Evolutionary conservation across 2,329 filamentous ascomycete genomes (phyloP).

Genomic region (Decorospora gaudefroyi): DNA sequence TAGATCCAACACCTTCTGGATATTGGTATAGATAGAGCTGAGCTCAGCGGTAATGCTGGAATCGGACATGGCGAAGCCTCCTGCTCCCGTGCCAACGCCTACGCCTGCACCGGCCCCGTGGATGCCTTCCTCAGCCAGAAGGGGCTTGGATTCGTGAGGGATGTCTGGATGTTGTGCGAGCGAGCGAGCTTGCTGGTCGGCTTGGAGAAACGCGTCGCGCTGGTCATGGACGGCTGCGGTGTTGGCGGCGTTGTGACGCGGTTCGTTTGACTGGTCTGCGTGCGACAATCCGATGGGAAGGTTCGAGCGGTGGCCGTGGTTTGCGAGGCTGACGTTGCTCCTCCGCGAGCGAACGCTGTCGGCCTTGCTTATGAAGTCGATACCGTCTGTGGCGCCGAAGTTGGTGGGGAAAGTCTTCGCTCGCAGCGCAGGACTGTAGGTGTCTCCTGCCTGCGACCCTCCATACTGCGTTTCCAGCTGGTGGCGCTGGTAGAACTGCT

Average conservation of each 20-base stretch:
- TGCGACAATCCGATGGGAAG: constrained; percentile 39
- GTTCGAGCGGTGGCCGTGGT: constrained; percentile 34
- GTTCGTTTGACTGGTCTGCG: constrained; percentile 37
- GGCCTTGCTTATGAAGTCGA: constrained; percentile 44
- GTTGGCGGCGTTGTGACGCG: constrained; percentile 23
- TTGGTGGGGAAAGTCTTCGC: constrained; percentile 53
- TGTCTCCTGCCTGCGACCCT: constrained; percentile 48
- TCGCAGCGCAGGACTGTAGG: constrained; percentile 50
- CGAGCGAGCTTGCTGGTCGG: constrained; percentile 55
- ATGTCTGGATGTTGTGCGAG: constrained; percentile 58
- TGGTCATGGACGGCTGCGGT: constrained; percentile 16
- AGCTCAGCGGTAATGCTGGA: constrained; percentile 83
- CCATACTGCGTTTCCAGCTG: constrained; percentile 64
- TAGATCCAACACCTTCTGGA: constrained; percentile 85
- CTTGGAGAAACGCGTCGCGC: constrained; percentile 48
- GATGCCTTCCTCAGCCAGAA: constrained; percentile 60
- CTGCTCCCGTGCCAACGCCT: constrained; percentile 63
- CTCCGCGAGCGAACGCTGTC: constrained; percentile 52
- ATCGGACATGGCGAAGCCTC: constrained; percentile 72
- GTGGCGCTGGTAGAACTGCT: constrained; percentile 92
- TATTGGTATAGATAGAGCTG: constrained; percentile 82
- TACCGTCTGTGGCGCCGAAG: constrained; percentile 44
- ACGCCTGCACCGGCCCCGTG: constrained; percentile 63
- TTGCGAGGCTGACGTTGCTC: constrained; percentile 43
- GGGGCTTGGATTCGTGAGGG: constrained; percentile 61